Evolutionary conservation across 495 filamentous ascomycete species (phyloP).

Genomic region (Penicillium coprophilum): DNA sequence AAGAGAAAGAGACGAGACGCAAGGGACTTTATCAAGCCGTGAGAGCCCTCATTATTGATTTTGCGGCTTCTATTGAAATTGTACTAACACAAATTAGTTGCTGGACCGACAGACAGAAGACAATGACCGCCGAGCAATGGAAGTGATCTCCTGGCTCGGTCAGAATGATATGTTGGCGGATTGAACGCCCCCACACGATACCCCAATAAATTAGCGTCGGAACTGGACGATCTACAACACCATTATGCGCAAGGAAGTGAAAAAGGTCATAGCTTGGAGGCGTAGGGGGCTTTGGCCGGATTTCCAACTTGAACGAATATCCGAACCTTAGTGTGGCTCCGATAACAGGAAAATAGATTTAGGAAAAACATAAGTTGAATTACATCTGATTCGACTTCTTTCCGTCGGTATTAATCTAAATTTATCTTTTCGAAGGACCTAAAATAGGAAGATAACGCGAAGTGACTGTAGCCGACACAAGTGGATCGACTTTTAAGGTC

Average conservation of each 20-base stretch:
- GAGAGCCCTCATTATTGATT: conserved; percentile 25
- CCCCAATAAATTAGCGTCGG: conserved; percentile 9
- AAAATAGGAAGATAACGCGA: neutral
- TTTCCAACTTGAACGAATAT: neutral
- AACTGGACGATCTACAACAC: neutral
- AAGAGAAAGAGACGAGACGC: conserved; percentile 36
- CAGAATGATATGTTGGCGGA: conserved; percentile 35
- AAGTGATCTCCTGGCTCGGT: conserved; percentile 47
- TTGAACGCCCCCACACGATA: conserved; percentile 5
- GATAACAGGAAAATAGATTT: neutral
- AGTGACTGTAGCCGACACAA: conserved; percentile 6
- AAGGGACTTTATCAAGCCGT: conserved; percentile 55
- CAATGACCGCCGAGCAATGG: conserved; percentile 44
- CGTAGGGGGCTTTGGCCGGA: conserved; percentile 8
- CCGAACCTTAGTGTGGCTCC: conserved; percentile 7
- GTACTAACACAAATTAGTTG: conserved; percentile 34
- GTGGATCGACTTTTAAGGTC: conserved; percentile 6
- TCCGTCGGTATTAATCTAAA: neutral
- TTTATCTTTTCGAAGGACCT: neutral
- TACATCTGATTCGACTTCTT: neutral
- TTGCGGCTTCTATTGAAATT: conserved; percentile 5
- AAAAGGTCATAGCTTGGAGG: conserved; percentile 2
- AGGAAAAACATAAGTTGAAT: neutral
- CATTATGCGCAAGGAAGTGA: neutral
- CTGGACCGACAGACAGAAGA: conserved; percentile 48